These are phyloP conservation scores for Yamadazyma epiphylla DNA, from an alignment of 1,139 yeast species.

Conservation along the genomic window DNA sequence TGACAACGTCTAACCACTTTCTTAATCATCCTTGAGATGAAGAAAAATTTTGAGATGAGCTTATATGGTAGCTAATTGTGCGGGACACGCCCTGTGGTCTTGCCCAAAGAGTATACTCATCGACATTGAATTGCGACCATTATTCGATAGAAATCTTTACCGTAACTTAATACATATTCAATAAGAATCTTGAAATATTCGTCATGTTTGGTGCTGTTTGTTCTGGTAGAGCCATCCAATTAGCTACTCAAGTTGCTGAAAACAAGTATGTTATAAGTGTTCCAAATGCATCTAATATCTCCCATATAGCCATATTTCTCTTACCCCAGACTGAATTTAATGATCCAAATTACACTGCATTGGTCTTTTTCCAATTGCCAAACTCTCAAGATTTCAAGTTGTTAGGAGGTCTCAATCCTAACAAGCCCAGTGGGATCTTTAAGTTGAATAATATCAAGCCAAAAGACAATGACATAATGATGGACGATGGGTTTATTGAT, in stretches of 20 bases:
- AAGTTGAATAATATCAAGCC: conserved; percentile 52
- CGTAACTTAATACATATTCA: no score
- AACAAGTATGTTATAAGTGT: conserved; percentile 60
- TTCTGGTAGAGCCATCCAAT: conserved; percentile 53
- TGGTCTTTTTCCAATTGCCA: conserved; percentile 86
- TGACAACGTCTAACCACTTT: conserved; percentile 19
- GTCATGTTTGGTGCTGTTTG: conserved; percentile 56
- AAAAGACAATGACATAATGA: conserved; percentile 22
- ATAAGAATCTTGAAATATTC: no score
- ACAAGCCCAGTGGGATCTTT: conserved; percentile 90
- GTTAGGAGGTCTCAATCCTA: conserved; percentile 69
- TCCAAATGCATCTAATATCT: conserved; percentile 58
- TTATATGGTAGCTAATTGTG: no score
- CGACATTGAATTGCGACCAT: no score
- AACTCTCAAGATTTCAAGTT: conserved; percentile 63
- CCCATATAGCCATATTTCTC: conserved; percentile 72
- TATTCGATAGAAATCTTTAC: no score
- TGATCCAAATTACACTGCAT: conserved; percentile 72
- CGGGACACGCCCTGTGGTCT: no score
- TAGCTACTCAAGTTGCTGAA: conserved; percentile 60
- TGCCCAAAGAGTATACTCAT: no score
- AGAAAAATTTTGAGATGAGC: no score
- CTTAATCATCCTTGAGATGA: no score
- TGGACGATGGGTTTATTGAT: conserved; percentile 33
- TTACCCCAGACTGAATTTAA: conserved; percentile 63